Conservation (phyloP, 257 asterid species). For the Leonotis leonurus region DNA sequence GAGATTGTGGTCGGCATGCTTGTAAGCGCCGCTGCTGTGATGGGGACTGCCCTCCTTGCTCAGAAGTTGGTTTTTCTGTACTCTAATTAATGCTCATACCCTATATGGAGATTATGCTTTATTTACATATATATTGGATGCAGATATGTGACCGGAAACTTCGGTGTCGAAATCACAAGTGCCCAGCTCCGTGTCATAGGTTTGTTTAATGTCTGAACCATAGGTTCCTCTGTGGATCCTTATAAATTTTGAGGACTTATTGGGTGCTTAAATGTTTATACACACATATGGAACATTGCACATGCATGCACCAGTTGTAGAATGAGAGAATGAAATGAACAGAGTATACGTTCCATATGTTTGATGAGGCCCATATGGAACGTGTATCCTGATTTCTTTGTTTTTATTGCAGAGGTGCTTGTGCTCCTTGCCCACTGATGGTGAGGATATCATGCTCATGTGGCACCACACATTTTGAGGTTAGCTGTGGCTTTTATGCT, state of each 20-base stretch:
- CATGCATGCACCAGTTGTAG: background rate
- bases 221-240: conserved; percentile 4
- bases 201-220: conserved; percentile 14
- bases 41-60: conserved; percentile 95
- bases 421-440: conserved; percentile 94
- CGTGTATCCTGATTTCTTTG: conserved; percentile 21
- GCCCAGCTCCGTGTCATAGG: conserved; percentile 98
- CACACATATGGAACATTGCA: background rate
- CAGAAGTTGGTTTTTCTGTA: conserved; percentile 52
- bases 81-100: background rate
- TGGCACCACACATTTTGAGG: conserved; percentile 85
- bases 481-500: conserved; percentile 23
- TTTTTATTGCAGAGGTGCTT: conserved; percentile 67
- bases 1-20: conserved; percentile 89
- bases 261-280: background rate
- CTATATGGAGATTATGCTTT: background rate
- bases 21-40: conserved; percentile 94
- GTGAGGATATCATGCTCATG: conserved; percentile 83
- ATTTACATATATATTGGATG: conserved; percentile 1
- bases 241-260: background rate
- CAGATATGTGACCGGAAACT: conserved; percentile 93
- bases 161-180: conserved; percentile 92
- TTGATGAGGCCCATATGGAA: background rate
- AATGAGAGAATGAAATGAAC: background rate
- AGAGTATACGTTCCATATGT: too few relatives aligned